phyloP scores from a whole-genome alignment of 1,284 basidiomycete species.

The Microbotryum intermedium region DNA sequence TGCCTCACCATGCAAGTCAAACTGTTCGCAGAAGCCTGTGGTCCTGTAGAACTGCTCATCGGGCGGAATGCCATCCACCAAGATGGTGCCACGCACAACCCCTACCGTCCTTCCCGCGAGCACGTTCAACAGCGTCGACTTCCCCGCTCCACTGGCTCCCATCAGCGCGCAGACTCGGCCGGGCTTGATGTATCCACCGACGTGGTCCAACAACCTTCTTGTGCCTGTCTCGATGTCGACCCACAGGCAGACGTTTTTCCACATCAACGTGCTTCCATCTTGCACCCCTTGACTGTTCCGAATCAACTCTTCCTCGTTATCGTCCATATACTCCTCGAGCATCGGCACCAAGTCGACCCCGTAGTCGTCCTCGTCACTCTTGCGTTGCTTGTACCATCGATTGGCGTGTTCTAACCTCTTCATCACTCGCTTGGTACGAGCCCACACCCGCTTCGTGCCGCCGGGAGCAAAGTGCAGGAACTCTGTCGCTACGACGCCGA shows the following conservation, averaged over 20 bases:
- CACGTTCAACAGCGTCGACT: constrained; percentile 44
- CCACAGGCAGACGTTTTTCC: constrained; percentile 41
- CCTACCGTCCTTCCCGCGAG: constrained; percentile 49
- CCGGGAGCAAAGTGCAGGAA: constrained; percentile 25
- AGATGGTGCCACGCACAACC: constrained; percentile 45
- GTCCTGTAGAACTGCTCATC: constrained; percentile 47
- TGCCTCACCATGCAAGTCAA: constrained; percentile 28
- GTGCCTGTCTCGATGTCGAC: constrained; percentile 25
- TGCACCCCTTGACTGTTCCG: constrained; percentile 19
- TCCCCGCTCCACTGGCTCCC: constrained; percentile 38
- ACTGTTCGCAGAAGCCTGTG: constrained; percentile 42
- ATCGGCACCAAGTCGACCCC: background rate
- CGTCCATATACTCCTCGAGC: constrained; percentile 2
- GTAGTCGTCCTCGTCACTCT: constrained; percentile 25
- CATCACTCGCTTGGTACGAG: constrained; percentile 30
- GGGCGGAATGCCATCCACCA: constrained; percentile 47
- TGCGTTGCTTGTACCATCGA: constrained; percentile 16
- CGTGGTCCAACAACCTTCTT: constrained; percentile 42
- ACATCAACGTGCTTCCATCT: constrained; percentile 18
- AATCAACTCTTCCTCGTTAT: background rate
- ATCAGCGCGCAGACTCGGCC: constrained; percentile 42
- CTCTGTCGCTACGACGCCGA: constrained; percentile 31
- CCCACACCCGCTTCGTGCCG: constrained; percentile 29
- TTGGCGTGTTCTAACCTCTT: constrained; percentile 5
- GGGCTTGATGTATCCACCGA: constrained; percentile 47